Base-by-base conservation (phyloP, 345 rosid species). In the Boechera divaricarpa region DNA sequence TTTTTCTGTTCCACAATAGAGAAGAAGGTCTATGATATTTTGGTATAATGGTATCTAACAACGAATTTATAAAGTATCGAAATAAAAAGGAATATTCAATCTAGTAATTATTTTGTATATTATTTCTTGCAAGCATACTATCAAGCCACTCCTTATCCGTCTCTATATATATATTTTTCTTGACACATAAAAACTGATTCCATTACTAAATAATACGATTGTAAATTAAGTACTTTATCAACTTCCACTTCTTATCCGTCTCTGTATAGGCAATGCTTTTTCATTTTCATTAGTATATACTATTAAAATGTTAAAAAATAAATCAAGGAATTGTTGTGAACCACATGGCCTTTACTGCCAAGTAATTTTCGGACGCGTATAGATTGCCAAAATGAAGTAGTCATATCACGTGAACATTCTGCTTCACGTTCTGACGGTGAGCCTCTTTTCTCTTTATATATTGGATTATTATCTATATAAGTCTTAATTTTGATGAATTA, bases 361-460 rank as follows among this genome's bases (percentile, higher is more conserved):
- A 52, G 41, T 60, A 61, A 54, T 41, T 69, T 61, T 42, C 69
- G 9, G 21, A 69, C 75, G 75, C 64, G 51, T 62, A 53, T 52
- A 53, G 49, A 44, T 76, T 69, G 57, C 80, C 57, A 44, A 44
- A 21, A 53, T 32, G 49, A 53, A 63, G 70, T 69, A 42, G 18
- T 62, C 3, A n/a, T 53, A 52, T 69, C 80, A 77, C 80, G 80
- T 77, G 80, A 77, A 69, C 51, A 54, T 53, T 69, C 75, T 76
- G 57, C 75, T 69, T 61, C 70, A 52, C 65, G 41, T 69, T 69
- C 75, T 63, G 63, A 68, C 44, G 29, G 31, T 45, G 32, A 48
- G 21, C 36, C 61, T 60, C 73, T 58, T 45, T 48, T 38, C 60
- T 49, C 69, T 26, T 55, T 69, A 31, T 68, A 67, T 47, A 6